These are phyloP conservation scores for Rosellinia necatrix DNA, from an alignment of 2,329 filamentous ascomycete genomes.

Conservation along the genomic window DNA sequence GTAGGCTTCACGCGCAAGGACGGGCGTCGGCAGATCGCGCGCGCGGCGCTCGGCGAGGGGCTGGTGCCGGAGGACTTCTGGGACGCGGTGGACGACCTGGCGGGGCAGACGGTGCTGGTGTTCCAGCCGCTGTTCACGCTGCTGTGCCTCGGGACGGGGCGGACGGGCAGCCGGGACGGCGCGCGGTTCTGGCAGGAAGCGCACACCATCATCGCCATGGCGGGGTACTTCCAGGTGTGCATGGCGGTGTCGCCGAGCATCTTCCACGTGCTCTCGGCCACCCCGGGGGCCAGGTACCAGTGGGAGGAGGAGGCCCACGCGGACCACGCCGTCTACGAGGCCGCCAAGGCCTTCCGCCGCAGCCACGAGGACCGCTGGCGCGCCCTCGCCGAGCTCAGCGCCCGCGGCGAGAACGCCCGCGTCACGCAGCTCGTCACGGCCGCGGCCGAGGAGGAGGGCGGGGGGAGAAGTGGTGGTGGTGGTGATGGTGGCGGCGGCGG, in stretches of 20 bases:
- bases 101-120: conserved; percentile 40
- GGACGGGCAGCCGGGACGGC: not conserved
- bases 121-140: conserved; percentile 46
- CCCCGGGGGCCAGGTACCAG: conserved; percentile 39
- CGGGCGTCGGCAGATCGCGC: conserved; percentile 39
- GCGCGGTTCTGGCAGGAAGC: conserved; percentile 34
- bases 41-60: conserved; percentile 31
- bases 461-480: not conserved
- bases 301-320: conserved; percentile 34
- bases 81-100: conserved; percentile 43
- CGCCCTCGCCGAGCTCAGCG: conserved; percentile 10
- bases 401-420: not conserved
- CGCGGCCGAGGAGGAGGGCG: not conserved
- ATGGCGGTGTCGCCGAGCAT: conserved; percentile 37
- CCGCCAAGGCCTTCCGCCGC: conserved; percentile 30
- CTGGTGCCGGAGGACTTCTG: conserved; percentile 44
- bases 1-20: conserved; percentile 45
- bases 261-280: conserved; percentile 39
- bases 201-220: conserved; percentile 37
- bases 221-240: conserved; percentile 38
- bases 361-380: conserved; percentile 26
- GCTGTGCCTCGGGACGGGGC: conserved; percentile 20
- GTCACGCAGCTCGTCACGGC: not conserved
- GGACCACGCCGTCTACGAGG: conserved; percentile 30
- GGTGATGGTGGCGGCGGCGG: too few species aligned